Base-by-base conservation (phyloP, 2,329 filamentous ascomycete species). In the Calonectria honghensis region DNA sequence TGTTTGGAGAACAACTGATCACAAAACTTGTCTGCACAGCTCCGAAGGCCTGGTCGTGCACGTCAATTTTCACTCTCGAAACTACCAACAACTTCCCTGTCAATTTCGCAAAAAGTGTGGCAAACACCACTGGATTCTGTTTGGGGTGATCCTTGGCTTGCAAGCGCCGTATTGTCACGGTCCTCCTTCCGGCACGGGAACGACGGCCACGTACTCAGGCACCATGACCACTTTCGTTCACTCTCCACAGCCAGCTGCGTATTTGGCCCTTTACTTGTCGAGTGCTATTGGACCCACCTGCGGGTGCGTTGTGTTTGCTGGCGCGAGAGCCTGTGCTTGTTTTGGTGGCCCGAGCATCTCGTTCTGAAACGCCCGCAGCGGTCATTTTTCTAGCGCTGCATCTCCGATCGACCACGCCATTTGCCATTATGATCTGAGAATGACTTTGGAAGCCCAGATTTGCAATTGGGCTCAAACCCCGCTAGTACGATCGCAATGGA, bases 341-440 rank as follows among this genome's bases (percentile, higher is more conserved):
- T 54, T 3, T 54, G 51, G 29, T 54, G 51, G 51, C 29, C 51
- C 51, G 29, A 54, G 51, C 51, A 54, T 54, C 51, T 31, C 18
- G 27, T 10, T 10, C 51, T 18, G 51, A 54, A 54, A 54, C 31
- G 16, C 51, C 51, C 51, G 29, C 29, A 54, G 6, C 13, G 6
- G 29, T 54, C 48, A 24, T 51, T 10, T 20, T 31, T 3, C 51
- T 20, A 54, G 29, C 18, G 31, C 1, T 18, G 9, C 29, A 32
- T 32, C 18, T 18, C 18, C 18, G 24, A 31, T 18, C 14, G 5
- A 32, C 18, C 31, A n/a, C 51, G 18, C 18, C 31, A 54, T 35
- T 32, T 18, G 29, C 51, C 29, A 54, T 54, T 6, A 54, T 32
- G 29, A 31, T 31, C 29, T 32, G 31, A 16, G 51, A 54, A 54